Percentiles rank a stretch among this genome's conserved stretches.
Evolutionary conservation across 805 yeast genomes (phyloP).

Genomic region (Tetrapisispora phaffii): DNA sequence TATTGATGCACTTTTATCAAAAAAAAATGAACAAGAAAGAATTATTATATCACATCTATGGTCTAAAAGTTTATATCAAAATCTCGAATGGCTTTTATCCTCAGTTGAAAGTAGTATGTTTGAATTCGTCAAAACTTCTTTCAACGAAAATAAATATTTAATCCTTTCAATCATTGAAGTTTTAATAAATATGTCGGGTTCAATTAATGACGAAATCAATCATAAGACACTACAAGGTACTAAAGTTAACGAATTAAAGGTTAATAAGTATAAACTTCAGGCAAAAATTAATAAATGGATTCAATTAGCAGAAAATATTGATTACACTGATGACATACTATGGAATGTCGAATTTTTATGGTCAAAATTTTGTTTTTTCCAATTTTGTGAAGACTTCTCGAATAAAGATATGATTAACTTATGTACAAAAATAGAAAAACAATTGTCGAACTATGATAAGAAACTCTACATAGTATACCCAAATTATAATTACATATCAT

Average conservation of each 20-base stretch:
- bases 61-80: conserved; percentile 30
- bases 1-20: conserved; percentile 18
- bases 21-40: conserved; percentile 16
- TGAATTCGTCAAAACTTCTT: conserved; percentile 11
- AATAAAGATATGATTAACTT: conserved; percentile 24
- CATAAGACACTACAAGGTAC: conserved; percentile 26
- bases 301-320: conserved; percentile 26
- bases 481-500: conserved; percentile 53
- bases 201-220: conserved; percentile 24
- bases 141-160: conserved; percentile 9
- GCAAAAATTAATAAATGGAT: conserved; percentile 44
- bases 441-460: conserved; percentile 6
- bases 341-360: conserved; percentile 36
- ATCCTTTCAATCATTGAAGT: conserved; percentile 37
- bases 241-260: conserved; percentile 27
- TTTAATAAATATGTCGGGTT: conserved; percentile 35
- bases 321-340: conserved; percentile 6
- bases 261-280: conserved; percentile 35
- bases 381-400: conserved; percentile 32
- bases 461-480: conserved; percentile 34
- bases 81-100: conserved; percentile 26
- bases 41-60: conserved; percentile 33
- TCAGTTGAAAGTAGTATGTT: conserved; percentile 23
- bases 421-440: conserved; percentile 16
- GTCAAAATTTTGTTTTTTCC: conserved; percentile 38